phyloP scores from a whole-genome alignment of 129 eudicot species.

The Flaveria linearis region DNA sequence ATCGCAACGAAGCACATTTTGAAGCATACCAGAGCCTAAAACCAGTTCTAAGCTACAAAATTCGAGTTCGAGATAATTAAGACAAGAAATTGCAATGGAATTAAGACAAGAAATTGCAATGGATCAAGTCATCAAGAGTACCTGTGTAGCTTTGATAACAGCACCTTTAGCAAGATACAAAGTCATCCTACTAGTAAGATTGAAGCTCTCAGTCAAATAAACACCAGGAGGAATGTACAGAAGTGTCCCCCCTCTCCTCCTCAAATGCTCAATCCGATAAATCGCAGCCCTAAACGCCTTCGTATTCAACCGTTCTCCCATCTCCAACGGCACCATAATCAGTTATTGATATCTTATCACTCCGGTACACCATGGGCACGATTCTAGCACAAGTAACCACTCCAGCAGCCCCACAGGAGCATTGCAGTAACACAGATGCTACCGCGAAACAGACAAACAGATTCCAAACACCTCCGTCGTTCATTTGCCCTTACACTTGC shows the following conservation, averaged over 20 bases:
- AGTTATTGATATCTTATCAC: slow-evolving; percentile 68
- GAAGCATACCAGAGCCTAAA: not conserved
- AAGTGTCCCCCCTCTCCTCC: slow-evolving; percentile 79
- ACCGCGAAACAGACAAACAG: slow-evolving; percentile 31
- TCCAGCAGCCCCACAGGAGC: slow-evolving; percentile 36
- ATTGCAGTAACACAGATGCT: slow-evolving; percentile 31
- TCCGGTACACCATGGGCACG: slow-evolving; percentile 73
- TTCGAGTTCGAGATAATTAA: not conserved
- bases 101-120: not conserved
- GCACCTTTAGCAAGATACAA: slow-evolving; percentile 89
- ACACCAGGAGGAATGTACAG: slow-evolving; percentile 86
- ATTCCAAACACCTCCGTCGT: slow-evolving; percentile 21
- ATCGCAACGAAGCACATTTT: slow-evolving; percentile 8
- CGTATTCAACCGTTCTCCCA: slow-evolving; percentile 74
- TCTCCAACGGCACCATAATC: slow-evolving; percentile 94
- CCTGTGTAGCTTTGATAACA: slow-evolving; percentile 87
- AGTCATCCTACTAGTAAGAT: slow-evolving; percentile 92
- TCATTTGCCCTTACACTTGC: slow-evolving; percentile 17
- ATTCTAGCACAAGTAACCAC: slow-evolving; percentile 71
- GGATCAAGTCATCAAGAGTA: slow-evolving; percentile 12
- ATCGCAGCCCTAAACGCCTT: slow-evolving; percentile 78
- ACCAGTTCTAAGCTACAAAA: too few relatives aligned
- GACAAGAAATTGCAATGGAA: not conserved
- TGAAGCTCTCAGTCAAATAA: slow-evolving; percentile 67
- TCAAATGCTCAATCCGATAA: slow-evolving; percentile 67